Evolutionary conservation across 139 green algal species (phyloP).

Genomic region (Picochlorum costavermella): DNA sequence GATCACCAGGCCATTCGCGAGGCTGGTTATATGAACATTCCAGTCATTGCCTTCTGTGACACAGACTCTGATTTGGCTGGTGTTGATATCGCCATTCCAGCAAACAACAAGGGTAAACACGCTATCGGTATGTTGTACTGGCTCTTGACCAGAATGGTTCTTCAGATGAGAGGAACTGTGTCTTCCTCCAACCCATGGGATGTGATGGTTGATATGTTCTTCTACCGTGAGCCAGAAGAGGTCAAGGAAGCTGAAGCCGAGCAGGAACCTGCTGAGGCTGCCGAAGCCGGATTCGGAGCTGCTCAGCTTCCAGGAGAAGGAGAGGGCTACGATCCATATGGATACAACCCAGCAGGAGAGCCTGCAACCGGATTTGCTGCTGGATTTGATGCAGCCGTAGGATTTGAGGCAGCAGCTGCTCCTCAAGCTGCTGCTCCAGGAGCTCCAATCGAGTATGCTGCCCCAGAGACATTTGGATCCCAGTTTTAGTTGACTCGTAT

Average conservation of each 20-base stretch:
- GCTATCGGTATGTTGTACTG: constrained; percentile 95
- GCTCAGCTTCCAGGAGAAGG: constrained; percentile 17
- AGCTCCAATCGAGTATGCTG: constrained; percentile 8
- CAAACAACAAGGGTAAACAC: constrained; percentile 99
- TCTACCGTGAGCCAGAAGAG: constrained; percentile 91
- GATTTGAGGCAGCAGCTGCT: constrained; percentile 50
- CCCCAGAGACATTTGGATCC: neutral
- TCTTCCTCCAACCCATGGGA: constrained; percentile 67
- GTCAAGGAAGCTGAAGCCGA: constrained; percentile 36
- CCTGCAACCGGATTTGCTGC: constrained; percentile 20
- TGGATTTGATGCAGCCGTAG: constrained; percentile 38
- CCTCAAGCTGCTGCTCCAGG: constrained; percentile 10
- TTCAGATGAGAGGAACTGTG: constrained; percentile 93
- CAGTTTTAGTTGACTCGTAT: constrained; percentile 1
- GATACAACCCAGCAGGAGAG: constrained; percentile 22
- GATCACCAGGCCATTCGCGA: constrained; percentile 96
- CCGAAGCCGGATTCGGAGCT: constrained; percentile 10
- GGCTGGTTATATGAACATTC: constrained; percentile 97
- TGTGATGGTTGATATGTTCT: constrained; percentile 99
- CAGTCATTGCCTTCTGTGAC: constrained; percentile 98
- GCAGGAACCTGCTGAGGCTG: constrained; percentile 14
- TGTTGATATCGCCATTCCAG: constrained; percentile 97
- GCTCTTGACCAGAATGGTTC: constrained; percentile 93
- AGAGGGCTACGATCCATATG: constrained; percentile 30
- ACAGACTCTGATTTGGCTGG: constrained; percentile 82